Evolutionary conservation across 176 grass and related monocot genomes (phyloP).

Genomic region (Juncus inflexus): DNA sequence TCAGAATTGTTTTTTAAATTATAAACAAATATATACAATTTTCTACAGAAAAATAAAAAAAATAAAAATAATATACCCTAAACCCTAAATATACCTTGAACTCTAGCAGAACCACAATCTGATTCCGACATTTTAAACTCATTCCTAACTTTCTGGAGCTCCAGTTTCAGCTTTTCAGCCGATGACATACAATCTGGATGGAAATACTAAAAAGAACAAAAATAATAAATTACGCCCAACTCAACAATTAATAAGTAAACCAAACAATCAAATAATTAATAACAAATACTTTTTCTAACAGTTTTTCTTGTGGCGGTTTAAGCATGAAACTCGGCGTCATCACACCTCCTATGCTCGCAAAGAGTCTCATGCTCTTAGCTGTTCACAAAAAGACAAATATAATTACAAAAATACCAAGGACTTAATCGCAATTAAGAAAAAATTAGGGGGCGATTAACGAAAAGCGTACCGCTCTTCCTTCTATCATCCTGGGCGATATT

Average conservation of each 20-base stretch:
- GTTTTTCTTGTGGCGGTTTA: constrained; percentile 65
- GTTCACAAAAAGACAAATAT: constrained; percentile 25
- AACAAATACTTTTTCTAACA: constrained; percentile 67
- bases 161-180: constrained; percentile 87
- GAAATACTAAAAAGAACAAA: constrained; percentile 66
- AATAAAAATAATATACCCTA: neutral
- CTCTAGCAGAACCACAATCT: constrained; percentile 81
- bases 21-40: neutral
- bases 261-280: neutral
- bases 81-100: constrained; percentile 56
- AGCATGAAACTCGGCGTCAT: constrained; percentile 32
- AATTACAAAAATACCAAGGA: constrained; percentile 3
- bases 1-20: constrained; percentile 18
- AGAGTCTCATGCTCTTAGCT: constrained; percentile 19
- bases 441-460: constrained; percentile 1
- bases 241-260: neutral
- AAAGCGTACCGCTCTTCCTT: neutral
- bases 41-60: constrained; percentile 2
- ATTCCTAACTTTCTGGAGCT: constrained; percentile 73
- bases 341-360: constrained; percentile 33
- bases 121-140: constrained; percentile 96
- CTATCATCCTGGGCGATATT: neutral
- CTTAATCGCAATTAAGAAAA: constrained; percentile 17
- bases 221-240: neutral
- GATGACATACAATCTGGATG: constrained; percentile 94